Base-by-base conservation (phyloP, 176 grass and related monocot genomes). In the Paspalum notatum region DNA sequence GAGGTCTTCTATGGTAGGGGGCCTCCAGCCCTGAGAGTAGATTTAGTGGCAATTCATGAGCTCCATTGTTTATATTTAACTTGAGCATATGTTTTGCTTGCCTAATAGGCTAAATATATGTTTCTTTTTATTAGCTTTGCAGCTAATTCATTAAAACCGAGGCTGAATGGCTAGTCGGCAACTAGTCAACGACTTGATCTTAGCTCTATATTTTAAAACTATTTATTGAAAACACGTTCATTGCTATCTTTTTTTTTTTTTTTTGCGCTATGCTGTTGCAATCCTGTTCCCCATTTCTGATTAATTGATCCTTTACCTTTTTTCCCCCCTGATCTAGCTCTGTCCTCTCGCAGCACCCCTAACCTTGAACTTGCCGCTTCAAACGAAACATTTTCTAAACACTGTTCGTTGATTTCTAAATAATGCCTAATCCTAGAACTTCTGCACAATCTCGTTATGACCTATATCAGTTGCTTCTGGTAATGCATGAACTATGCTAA, bases 71-170 rank as follows among this genome's bases (percentile, higher is more conserved):
- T 51, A 27, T 50, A n/a, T 68, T 80, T 44, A 56, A 18, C 68
- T 66, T 79, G 61, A 21, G 18, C 11, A 18, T 45, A 56, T 81
- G 17, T 82, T 73, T 74, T 37, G 55, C 21, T 26, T 11, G 13
- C 22, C 46, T 32, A 32, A 32, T 4, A 42, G 26, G 40, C 20
- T 44, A 67, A 41, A 80, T 68, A 43, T 55, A 22, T 57, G 12
- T 11, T 50, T 50, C 12, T 5, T 24, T n/a, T n/a, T n/a, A n/a
- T n/a, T n/a, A n/a, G n/a, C n/a, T 26, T 73, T 81, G 44, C 45
- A 62, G 57, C 41, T 62, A 13, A 46, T 57, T 5, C n/a, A n/a
- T n/a, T n/a, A n/a, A n/a, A n/a, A n/a, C n/a, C n/a, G n/a, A n/a
- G n/a, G 32, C 32, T 32, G 2, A 3, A 32, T 32, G 32, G 32